Conservation (phyloP, 2,329 filamentous ascomycete species). For the Diplodia corticola region DNA sequence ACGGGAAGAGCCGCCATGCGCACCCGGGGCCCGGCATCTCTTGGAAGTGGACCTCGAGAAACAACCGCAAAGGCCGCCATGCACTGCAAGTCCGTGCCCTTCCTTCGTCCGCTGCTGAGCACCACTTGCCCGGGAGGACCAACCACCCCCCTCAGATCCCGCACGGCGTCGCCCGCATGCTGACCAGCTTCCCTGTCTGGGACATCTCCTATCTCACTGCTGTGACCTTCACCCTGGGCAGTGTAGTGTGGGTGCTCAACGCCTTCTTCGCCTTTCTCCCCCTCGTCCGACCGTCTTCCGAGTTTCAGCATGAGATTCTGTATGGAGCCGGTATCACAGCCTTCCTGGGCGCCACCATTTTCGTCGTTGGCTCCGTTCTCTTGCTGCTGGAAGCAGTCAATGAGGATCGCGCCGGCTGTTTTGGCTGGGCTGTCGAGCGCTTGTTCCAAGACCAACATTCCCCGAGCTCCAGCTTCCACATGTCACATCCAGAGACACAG, state of each 20-base stretch:
- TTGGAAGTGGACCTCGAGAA: slow-evolving; percentile 45
- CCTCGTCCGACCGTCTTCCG: slow-evolving; percentile 51
- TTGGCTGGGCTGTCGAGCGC: slow-evolving; percentile 65
- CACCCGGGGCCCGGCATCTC: neutral
- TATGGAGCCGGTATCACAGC: slow-evolving; percentile 62
- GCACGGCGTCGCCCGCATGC: slow-evolving; percentile 49
- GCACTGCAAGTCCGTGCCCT: slow-evolving; percentile 33
- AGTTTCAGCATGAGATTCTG: slow-evolving; percentile 56
- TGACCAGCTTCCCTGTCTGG: slow-evolving; percentile 55
- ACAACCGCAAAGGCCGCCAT: slow-evolving; percentile 48
- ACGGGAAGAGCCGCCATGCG: neutral
- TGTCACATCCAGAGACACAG: slow-evolving; percentile 23
- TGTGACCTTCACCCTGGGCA: slow-evolving; percentile 54
- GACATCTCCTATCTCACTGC: slow-evolving; percentile 60
- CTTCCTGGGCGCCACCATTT: slow-evolving; percentile 67
- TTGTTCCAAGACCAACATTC: slow-evolving; percentile 30
- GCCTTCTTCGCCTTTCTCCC: slow-evolving; percentile 66
- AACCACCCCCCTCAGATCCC: slow-evolving; percentile 39
- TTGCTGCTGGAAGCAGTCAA: slow-evolving; percentile 70
- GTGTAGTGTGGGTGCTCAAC: slow-evolving; percentile 52
- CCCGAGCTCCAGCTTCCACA: slow-evolving; percentile 14
- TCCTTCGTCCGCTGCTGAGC: neutral
- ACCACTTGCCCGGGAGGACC: slow-evolving; percentile 31
- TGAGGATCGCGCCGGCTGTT: slow-evolving; percentile 63
- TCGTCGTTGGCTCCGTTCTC: slow-evolving; percentile 63